phyloP scores from a whole-genome alignment of 2,329 filamentous ascomycete species.

The Ophiosphaerella narmari region DNA sequence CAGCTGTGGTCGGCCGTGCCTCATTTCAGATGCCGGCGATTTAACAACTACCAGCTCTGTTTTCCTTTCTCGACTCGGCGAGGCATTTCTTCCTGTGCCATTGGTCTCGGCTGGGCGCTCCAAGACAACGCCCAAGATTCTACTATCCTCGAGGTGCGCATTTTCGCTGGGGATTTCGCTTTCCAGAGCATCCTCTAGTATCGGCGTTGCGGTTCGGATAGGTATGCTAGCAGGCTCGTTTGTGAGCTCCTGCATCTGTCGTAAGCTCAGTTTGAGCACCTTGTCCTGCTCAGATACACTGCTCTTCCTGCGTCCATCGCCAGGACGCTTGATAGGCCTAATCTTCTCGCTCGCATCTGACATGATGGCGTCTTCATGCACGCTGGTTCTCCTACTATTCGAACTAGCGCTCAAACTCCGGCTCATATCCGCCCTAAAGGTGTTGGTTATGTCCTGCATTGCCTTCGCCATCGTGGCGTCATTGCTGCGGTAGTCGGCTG shows the following conservation, averaged over 20 bases:
- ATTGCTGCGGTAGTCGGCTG: constrained; percentile 10
- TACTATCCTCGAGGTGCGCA: constrained; percentile 16
- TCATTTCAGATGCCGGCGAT: constrained; percentile 27
- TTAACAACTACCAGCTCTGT: constrained; percentile 40
- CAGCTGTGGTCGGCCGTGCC: constrained; percentile 36
- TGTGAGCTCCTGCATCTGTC: constrained; percentile 60
- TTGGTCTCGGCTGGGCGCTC: constrained; percentile 24
- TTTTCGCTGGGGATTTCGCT: constrained; percentile 21
- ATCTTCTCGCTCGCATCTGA: constrained; percentile 41
- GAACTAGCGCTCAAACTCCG: constrained; percentile 17
- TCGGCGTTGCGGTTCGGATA: constrained; percentile 49
- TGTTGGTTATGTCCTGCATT: constrained; percentile 16
- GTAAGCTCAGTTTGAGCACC: constrained; percentile 58
- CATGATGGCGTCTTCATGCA: constrained; percentile 37
- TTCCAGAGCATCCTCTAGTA: constrained; percentile 42
- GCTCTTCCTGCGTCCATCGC: constrained; percentile 41
- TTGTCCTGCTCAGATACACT: constrained; percentile 47
- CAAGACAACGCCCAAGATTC: constrained; percentile 25
- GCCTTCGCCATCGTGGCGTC: constrained; percentile 9
- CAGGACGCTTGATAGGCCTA: constrained; percentile 40
- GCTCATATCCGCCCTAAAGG: constrained; percentile 10
- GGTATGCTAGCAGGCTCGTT: constrained; percentile 60
- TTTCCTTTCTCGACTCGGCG: constrained; percentile 13
- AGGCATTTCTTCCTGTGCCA: constrained; percentile 4
- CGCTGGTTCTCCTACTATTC: constrained; percentile 23